Percentiles rank a stretch among this genome's conserved stretches.
Conservation (phyloP, 2,329 filamentous ascomycete species). For the Sclerotinia sclerotiorum region DNA sequence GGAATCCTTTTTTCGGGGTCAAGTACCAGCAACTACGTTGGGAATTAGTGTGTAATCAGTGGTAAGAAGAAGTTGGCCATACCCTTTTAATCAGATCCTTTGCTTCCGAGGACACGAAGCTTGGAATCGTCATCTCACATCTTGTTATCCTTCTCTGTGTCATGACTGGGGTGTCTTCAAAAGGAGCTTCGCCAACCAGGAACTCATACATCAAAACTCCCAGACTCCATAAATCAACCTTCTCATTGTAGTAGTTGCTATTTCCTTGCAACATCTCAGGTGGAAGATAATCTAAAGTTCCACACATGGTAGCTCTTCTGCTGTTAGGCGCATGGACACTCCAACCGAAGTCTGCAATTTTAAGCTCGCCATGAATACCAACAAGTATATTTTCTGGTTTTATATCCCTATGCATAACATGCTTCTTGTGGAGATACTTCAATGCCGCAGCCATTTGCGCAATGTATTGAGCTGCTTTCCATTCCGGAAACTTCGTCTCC, state of each 20-base stretch:
- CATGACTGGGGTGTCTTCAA: constrained; percentile 94
- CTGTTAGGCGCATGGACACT: constrained; percentile 96
- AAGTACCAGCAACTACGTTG: constrained; percentile 72
- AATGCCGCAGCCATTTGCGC: constrained; percentile 80
- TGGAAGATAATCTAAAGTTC: constrained; percentile 93
- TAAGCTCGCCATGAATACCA: constrained; percentile 95
- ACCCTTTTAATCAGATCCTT: constrained; percentile 90
- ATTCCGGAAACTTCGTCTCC: constrained; percentile 68
- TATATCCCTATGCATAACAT: constrained; percentile 96
- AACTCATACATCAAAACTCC: constrained; percentile 97
- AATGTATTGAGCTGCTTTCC: constrained; percentile 71
- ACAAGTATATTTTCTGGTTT: constrained; percentile 97
- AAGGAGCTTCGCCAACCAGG: constrained; percentile 90
- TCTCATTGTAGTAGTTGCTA: constrained; percentile 90
- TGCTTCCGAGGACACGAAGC: constrained; percentile 86
- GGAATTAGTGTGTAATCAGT: constrained; percentile 26
- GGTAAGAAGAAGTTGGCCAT: constrained; percentile 39
- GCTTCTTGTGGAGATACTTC: constrained; percentile 91
- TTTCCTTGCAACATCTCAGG: constrained; percentile 94
- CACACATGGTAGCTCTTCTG: constrained; percentile 90
- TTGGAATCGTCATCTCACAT: constrained; percentile 89
- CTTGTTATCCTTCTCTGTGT: constrained; percentile 86
- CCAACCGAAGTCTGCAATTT: constrained; percentile 98
- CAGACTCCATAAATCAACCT: constrained; percentile 94
- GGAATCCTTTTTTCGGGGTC: constrained; percentile 92